Evolutionary conservation across 2,329 filamentous ascomycete species (phyloP), one percentile per base, ranked within the genome.

Genomic region (Cordyceps cateniannulata): DNA sequence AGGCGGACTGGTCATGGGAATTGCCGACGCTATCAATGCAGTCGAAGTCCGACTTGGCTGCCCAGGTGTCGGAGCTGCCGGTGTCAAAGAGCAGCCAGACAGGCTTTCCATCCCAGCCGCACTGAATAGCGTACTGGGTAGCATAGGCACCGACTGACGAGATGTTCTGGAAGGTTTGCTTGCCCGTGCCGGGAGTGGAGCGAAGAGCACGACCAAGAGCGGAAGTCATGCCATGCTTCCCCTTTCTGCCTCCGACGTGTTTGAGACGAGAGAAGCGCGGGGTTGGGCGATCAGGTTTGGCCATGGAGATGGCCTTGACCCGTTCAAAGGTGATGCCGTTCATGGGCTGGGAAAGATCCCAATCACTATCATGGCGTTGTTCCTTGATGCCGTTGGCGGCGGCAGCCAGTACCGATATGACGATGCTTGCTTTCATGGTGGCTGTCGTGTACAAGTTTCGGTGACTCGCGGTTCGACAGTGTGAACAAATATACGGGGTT

Each of bases 51-150:
- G 66, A 67, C 12, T 71, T 70, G 38, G 74, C 73, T 2, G 76
- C 73, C 80, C 80, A 83, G 1, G 80, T 82, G 63, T 83, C 80
- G 24, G 79, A 76, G 66, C 79, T 81, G 25, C 78, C 80, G 0
- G 79, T 81, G 64, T 82, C 79, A 51, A 83, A 71, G 14, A 81
- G 66, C 29, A 83, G 66, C 70, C 73, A 76, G 32, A 76, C 65
- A 0, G 72, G 70, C 8, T 67, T 67, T 18, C 69, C 69, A 40
- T 77, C 75, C 75, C 76, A 78, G 4, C 60, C 65, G 50, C 75
- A 76, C 51, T 76, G 67, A 48, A 78, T 69, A 59, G 73, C 75
- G 56, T 78, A 78, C 56, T 77, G 75, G 2, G 75, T 77, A 6
- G 75, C 76, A 53, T 71, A 75, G 14, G 69, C 66, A 2, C 72